A percentile compares a stretch with the other conserved stretches of the same genome.
Conservation (phyloP, 352 stramenopile species). For the Bremia lactucae region DNA sequence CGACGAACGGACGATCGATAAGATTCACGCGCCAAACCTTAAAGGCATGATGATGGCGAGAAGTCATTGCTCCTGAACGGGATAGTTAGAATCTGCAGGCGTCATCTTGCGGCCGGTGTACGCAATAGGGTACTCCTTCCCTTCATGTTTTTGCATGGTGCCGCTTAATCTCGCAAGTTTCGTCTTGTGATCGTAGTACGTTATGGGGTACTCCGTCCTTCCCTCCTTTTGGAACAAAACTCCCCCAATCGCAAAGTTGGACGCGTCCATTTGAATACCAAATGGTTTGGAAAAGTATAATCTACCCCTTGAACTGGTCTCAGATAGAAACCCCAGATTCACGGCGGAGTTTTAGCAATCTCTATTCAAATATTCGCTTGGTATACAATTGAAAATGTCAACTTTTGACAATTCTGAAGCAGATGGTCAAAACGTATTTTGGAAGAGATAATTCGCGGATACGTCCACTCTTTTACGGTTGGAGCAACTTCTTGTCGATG, state of each 20-base stretch:
- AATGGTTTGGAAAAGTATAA: background rate
- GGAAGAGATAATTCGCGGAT: too few species aligned
- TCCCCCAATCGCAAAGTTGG: background rate
- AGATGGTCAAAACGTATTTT: too few species aligned
- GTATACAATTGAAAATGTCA: too few species aligned
- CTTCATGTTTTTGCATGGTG: slow-evolving; percentile 5
- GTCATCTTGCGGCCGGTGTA: slow-evolving; percentile 6
- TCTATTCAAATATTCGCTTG: too few species aligned
- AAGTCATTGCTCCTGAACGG: slow-evolving; percentile 5
- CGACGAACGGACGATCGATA: slow-evolving; percentile 5
- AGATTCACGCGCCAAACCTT: slow-evolving; percentile 3
- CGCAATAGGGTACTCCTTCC: slow-evolving; percentile 2
- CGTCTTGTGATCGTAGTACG: slow-evolving; percentile 3
- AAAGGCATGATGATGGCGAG: slow-evolving; percentile 1
- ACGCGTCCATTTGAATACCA: background rate
- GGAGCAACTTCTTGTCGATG: too few species aligned
- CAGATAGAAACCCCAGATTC: too few species aligned
- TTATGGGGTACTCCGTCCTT: slow-evolving; percentile 4
- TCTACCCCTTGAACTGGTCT: too few species aligned
- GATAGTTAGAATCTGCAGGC: slow-evolving; percentile 3
- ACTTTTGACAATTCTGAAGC: too few species aligned
- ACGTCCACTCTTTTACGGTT: too few species aligned
- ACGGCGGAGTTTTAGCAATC: too few species aligned
- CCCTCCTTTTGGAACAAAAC: slow-evolving; percentile 2
- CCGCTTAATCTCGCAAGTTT: slow-evolving; percentile 3